A percentile compares a stretch with the other conserved stretches of the same genome.
phyloP scores from a whole-genome alignment of 2,329 filamentous ascomycete genomes.

The Penicillium sp. region DNA sequence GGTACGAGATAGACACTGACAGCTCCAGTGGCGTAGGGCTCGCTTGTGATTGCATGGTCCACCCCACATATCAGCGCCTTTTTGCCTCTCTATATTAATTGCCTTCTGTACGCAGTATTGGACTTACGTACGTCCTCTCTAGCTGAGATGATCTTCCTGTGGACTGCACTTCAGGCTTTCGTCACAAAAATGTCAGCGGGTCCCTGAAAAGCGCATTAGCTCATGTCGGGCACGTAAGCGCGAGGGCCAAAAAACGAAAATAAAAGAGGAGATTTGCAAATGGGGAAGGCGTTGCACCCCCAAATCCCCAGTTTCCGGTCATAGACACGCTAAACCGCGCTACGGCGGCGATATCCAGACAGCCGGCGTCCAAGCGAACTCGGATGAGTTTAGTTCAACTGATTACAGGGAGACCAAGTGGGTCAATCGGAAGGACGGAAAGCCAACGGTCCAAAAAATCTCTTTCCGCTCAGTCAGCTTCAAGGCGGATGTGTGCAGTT shows the following conservation, averaged over 20 bases:
- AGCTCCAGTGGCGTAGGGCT: background rate
- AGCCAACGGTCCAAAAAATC: constrained; percentile 14
- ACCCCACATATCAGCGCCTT: constrained; percentile 5
- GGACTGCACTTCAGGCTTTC: background rate
- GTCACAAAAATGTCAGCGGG: background rate
- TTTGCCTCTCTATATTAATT: too few relatives aligned
- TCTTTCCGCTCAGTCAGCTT: too few relatives aligned
- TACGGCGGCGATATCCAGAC: constrained; percentile 1
- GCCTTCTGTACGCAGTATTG: too few relatives aligned
- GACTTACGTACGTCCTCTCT: background rate
- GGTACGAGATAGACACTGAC: background rate
- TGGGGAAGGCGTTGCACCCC: background rate
- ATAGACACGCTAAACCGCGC: constrained; percentile 1
- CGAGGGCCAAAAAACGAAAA: background rate
- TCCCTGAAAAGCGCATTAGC: background rate
- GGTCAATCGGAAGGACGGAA: constrained; percentile 13
- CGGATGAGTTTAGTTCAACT: constrained; percentile 2
- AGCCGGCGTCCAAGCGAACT: background rate
- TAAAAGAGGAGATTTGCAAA: background rate
- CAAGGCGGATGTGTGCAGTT: constrained; percentile 15
- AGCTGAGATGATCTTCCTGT: background rate
- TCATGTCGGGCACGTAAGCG: background rate
- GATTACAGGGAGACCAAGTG: constrained; percentile 8
- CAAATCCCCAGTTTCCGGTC: constrained; percentile 5
- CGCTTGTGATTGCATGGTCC: constrained; percentile 6